A percentile compares a stretch with the other conserved stretches of the same genome.
These are phyloP conservation scores for Candida koratica DNA, from an alignment of 805 yeast species.

Conservation along the genomic window DNA sequence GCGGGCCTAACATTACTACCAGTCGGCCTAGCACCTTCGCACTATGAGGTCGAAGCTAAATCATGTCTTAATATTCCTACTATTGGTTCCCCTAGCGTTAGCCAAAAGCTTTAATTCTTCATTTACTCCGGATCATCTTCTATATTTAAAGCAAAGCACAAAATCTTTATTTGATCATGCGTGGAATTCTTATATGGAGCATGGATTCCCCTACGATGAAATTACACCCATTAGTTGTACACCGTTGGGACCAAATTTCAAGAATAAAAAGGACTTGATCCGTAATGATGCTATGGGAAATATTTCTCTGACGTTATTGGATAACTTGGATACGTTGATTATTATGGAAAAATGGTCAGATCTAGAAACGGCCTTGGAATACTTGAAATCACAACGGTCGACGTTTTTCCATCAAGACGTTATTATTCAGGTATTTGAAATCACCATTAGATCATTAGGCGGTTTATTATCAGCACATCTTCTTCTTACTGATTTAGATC, in stretches of 20 bases:
- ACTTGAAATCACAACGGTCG: slow-evolving; percentile 35
- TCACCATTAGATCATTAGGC: slow-evolving; percentile 78
- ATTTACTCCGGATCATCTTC: slow-evolving; percentile 36
- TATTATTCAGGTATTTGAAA: slow-evolving; percentile 83
- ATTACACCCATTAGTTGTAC: slow-evolving; percentile 69
- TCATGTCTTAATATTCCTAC: not conserved
- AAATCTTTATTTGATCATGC: slow-evolving; percentile 64
- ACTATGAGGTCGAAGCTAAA: not conserved
- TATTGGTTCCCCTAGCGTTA: not conserved
- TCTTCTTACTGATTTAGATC: slow-evolving; percentile 28
- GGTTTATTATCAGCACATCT: slow-evolving; percentile 77
- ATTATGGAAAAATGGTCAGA: slow-evolving; percentile 60
- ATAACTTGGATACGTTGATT: slow-evolving; percentile 74
- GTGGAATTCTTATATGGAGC: slow-evolving; percentile 61
- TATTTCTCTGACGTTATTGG: slow-evolving; percentile 72
- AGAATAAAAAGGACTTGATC: slow-evolving; percentile 48
- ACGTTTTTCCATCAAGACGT: slow-evolving; percentile 57
- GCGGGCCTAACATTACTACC: too few species aligned
- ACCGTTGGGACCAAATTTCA: slow-evolving; percentile 62
- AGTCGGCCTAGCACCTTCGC: too few species aligned
- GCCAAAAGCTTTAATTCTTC: slow-evolving; percentile 11
- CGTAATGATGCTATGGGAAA: slow-evolving; percentile 86
- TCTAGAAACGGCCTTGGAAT: slow-evolving; percentile 37
- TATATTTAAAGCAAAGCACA: slow-evolving; percentile 43
- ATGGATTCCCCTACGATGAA: slow-evolving; percentile 82